Percentiles rank a stretch among this genome's conserved stretches.
Conservation (phyloP, 345 rosid species). For the Salix caprea region DNA sequence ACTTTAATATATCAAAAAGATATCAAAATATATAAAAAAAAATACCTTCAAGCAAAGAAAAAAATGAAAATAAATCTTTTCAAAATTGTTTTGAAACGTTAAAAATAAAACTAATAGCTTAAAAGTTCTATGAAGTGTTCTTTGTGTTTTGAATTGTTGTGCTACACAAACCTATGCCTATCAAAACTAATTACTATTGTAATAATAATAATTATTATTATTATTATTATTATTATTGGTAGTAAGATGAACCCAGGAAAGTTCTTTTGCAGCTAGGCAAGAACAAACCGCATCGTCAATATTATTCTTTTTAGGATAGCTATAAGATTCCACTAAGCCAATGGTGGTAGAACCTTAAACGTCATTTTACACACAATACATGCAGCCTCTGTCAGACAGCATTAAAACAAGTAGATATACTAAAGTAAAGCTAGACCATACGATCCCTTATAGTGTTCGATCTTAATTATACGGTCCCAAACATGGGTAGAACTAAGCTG, state of each 20-base stretch:
- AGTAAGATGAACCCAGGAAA: not conserved
- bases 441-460: not conserved
- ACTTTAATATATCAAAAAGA: too few species aligned
- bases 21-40: too few species aligned
- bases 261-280: not conserved
- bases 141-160: too few species aligned
- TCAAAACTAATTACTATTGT: too few species aligned
- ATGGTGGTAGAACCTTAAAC: not conserved
- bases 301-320: not conserved
- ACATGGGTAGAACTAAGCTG: not conserved
- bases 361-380: not conserved
- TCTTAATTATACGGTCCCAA: not conserved
- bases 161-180: too few species aligned
- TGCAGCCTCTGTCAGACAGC: not conserved
- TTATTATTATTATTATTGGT: too few species aligned
- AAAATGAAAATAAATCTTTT: too few species aligned
- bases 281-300: not conserved
- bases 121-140: too few species aligned
- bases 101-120: too few species aligned
- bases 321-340: not conserved
- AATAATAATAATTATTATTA: too few species aligned
- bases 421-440: not conserved
- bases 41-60: too few species aligned
- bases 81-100: too few species aligned
- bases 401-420: not conserved